phyloP scores from a whole-genome alignment of 345 rosid genomes.

The Cardamine chenopodiifolia region DNA sequence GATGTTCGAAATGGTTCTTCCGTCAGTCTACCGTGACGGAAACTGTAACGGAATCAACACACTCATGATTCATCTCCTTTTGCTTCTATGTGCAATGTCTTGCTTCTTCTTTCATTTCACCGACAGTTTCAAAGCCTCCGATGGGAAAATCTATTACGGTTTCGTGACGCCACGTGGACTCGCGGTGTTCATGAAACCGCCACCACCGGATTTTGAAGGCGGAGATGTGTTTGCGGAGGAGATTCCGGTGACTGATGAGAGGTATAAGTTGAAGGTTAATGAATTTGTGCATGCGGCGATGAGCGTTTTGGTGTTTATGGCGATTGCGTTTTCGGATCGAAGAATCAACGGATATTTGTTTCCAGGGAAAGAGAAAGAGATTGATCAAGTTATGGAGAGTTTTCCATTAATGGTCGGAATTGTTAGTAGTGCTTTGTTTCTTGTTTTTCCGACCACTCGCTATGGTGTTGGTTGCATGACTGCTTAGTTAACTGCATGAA shows the following conservation, averaged over 20 bases:
- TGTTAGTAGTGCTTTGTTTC: conserved; percentile 68
- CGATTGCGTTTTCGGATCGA: conserved; percentile 71
- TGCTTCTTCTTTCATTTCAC: conserved; percentile 85
- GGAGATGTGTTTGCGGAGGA: conserved; percentile 58
- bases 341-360: conserved; percentile 63
- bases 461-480: conserved; percentile 73
- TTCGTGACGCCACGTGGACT: conserved; percentile 69
- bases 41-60: conserved; percentile 60
- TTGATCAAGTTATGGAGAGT: conserved; percentile 85
- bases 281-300: conserved; percentile 73
- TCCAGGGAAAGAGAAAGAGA: conserved; percentile 68
- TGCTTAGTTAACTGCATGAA: conserved; percentile 25
- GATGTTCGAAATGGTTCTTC: conserved; percentile 80
- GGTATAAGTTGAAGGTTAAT: conserved; percentile 56
- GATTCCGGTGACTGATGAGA: conserved; percentile 58
- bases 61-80: conserved; percentile 56
- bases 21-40: conserved; percentile 60
- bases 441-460: conserved; percentile 68
- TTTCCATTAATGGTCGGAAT: conserved; percentile 79
- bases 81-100: conserved; percentile 60
- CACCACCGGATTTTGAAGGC: conserved; percentile 26
- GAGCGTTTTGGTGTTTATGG: conserved; percentile 75
- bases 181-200: conserved; percentile 57
- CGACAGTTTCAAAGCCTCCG: conserved; percentile 63
- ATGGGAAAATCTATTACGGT: conserved; percentile 72